Percentiles rank a stretch among this genome's conserved stretches.
These are phyloP conservation scores for Daedalea quercina DNA, from an alignment of 768 basidiomycete genomes.

Conservation along the genomic window DNA sequence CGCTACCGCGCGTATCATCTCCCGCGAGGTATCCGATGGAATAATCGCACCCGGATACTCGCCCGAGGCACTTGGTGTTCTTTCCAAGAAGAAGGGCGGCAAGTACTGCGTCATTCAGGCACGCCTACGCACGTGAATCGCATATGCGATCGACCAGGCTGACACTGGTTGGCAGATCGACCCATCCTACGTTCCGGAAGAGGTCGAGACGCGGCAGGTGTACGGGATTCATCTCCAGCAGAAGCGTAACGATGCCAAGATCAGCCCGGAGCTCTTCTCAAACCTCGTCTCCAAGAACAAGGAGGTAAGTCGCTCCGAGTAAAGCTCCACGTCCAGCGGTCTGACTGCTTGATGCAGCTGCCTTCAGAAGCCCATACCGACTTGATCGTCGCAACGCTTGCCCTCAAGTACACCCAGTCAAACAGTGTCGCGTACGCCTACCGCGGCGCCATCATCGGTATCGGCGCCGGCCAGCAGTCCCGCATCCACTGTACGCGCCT, in stretches of 20 bases:
- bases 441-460: constrained; percentile 87
- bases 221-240: constrained; percentile 91
- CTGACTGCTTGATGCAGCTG: constrained; percentile 41
- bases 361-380: constrained; percentile 76
- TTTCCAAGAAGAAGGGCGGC: constrained; percentile 94
- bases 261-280: constrained; percentile 71
- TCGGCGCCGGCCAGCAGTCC: constrained; percentile 97
- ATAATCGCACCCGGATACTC: constrained; percentile 95
- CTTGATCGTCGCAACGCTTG: constrained; percentile 91
- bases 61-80: constrained; percentile 79
- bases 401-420: constrained; percentile 98
- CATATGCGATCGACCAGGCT: neutral
- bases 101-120: constrained; percentile 98
- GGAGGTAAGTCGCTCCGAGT: constrained; percentile 43
- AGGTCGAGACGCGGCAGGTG: constrained; percentile 89
- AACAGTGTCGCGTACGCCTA: constrained; percentile 97
- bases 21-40: constrained; percentile 98
- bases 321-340: neutral
- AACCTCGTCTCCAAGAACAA: constrained; percentile 90
- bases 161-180: constrained; percentile 61
- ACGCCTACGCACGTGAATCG: constrained; percentile 4
- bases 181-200: constrained; percentile 70
- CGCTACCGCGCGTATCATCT: constrained; percentile 93
- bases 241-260: constrained; percentile 83
- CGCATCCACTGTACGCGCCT: constrained; percentile 99